Percentiles rank a stretch among this genome's conserved stretches.
These are phyloP conservation scores for Leccinum imitatum DNA, from an alignment of 768 basidiomycete genomes.

Conservation along the genomic window DNA sequence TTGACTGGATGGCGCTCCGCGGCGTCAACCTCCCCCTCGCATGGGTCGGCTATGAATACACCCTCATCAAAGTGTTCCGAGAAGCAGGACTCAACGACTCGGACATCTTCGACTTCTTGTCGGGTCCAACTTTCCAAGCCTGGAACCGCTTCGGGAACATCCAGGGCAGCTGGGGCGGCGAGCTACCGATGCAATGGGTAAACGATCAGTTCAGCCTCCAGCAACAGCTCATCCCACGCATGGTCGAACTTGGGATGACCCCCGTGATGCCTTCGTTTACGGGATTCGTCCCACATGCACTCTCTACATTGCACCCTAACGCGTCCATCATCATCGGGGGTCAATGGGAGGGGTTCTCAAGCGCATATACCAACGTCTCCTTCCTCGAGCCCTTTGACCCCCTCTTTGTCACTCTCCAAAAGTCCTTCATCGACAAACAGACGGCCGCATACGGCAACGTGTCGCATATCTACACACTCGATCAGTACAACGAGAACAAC, in stretches of 20 bases:
- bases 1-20: constrained; percentile 42
- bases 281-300: constrained; percentile 39
- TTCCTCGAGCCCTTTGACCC: constrained; percentile 26
- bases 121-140: constrained; percentile 29
- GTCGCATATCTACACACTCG: constrained; percentile 42
- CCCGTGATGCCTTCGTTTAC: constrained; percentile 43
- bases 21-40: constrained; percentile 44
- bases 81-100: constrained; percentile 37
- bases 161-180: constrained; percentile 40
- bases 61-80: constrained; percentile 37
- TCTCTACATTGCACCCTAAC: constrained; percentile 10
- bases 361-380: constrained; percentile 34
- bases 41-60: constrained; percentile 42
- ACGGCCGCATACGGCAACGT: constrained; percentile 36
- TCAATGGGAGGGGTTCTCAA: constrained; percentile 37
- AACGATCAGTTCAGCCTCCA: constrained; percentile 35
- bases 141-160: constrained; percentile 44
- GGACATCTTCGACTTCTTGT: constrained; percentile 36
- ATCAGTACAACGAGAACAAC: constrained; percentile 23
- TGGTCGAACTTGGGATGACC: constrained; percentile 30
- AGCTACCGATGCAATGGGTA: constrained; percentile 28
- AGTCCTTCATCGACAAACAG: constrained; percentile 32
- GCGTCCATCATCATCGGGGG: constrained; percentile 20
- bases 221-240: constrained; percentile 33
- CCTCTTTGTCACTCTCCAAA: constrained; percentile 37